Conservation (phyloP, 805 yeast genomes). For the Teunomyces tritomae region DNA sequence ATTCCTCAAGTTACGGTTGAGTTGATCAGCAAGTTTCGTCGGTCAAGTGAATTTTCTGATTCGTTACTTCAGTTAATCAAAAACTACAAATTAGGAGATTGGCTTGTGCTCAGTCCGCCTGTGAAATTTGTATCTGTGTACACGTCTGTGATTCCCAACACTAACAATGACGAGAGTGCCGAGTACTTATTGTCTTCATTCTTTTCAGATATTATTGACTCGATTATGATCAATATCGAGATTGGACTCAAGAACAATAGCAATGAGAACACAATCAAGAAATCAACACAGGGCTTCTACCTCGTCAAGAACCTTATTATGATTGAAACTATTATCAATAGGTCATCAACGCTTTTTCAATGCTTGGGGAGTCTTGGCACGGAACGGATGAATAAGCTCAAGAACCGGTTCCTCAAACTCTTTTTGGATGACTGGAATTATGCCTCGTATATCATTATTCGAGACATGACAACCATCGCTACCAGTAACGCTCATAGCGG, state of each 20-base stretch:
- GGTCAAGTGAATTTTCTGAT: constrained; percentile 58
- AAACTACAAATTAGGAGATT: constrained; percentile 53
- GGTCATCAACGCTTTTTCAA: constrained; percentile 50
- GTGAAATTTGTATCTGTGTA: constrained; percentile 46
- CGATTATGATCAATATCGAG: constrained; percentile 63
- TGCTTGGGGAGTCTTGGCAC: constrained; percentile 59
- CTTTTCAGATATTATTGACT: constrained; percentile 76
- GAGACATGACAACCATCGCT: constrained; percentile 71
- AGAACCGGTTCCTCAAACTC: constrained; percentile 68
- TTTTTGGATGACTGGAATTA: constrained; percentile 79
- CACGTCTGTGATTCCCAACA: constrained; percentile 46
- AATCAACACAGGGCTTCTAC: constrained; percentile 63
- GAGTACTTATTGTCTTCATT: constrained; percentile 59
- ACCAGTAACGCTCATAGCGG: constrained; percentile 45
- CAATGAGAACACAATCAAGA: constrained; percentile 22
- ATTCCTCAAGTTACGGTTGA: constrained; percentile 74
- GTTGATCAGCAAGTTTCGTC: constrained; percentile 62
- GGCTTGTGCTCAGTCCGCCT: constrained; percentile 65
- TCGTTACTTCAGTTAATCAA: constrained; percentile 52
- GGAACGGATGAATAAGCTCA: constrained; percentile 62
- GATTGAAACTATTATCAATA: constrained; percentile 68
- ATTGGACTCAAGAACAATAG: constrained; percentile 46
- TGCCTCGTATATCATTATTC: constrained; percentile 67
- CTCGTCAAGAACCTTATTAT: constrained; percentile 68
- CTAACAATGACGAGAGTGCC: constrained; percentile 36